These are phyloP conservation scores for bread wheat (Triticum aestivum) DNA, from an alignment of 176 grass and related monocot species.

Conservation along the genomic window IWGSC_CS_RefSeq_v2.1 NC_057804.1:76536563-76537062, in stretches of 20 bases:
- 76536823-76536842: constrained; percentile 56
- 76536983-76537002: constrained; percentile 92
- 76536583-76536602: background rate
- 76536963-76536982: constrained; percentile 79
- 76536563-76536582: background rate
- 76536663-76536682: constrained; percentile 37
- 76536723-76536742: background rate
- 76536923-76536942: constrained; percentile 60
- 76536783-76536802: constrained; percentile 90
- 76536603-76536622: background rate
- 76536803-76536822: constrained; percentile 92
- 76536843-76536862: constrained; percentile 36
- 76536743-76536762: constrained; percentile 75
- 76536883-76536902: background rate
- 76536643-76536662: constrained; percentile 3
- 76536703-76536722: background rate
- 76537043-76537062: constrained; percentile 65
- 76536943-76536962: constrained; percentile 59
- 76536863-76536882: constrained; percentile 13
- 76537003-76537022: constrained; percentile 70
- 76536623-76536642: constrained; percentile 6
- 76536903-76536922: constrained; percentile 45
- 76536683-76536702: constrained; percentile 19
- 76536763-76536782: constrained; percentile 82
- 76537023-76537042: constrained; percentile 82